Evolutionary conservation across 2,329 filamentous ascomycete genomes (phyloP).

Genomic region (Colletotrichum truncatum): DNA sequence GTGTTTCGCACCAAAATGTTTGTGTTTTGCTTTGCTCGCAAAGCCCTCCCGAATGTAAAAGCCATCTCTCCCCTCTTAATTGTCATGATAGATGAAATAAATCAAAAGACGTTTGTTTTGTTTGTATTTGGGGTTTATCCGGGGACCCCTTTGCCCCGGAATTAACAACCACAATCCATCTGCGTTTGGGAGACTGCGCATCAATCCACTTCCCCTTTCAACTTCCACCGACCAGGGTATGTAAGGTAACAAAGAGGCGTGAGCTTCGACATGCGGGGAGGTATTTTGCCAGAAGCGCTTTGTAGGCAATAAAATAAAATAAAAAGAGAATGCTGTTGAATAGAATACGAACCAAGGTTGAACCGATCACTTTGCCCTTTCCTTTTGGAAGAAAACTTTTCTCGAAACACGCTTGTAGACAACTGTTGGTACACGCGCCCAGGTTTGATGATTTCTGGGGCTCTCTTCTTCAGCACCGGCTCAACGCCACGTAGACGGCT

Average conservation of each 20-base stretch:
- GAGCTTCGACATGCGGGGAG: slow-evolving; percentile 17
- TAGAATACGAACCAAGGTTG: slow-evolving; percentile 27
- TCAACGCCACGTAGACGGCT: slow-evolving; percentile 20
- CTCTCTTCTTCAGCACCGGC: neutral
- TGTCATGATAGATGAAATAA: slow-evolving; percentile 3
- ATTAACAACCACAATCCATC: slow-evolving; percentile 18
- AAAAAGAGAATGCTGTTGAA: slow-evolving; percentile 25
- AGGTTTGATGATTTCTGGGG: neutral
- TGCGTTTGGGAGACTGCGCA: slow-evolving; percentile 25
- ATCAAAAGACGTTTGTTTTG: slow-evolving; percentile 14
- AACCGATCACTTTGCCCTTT: slow-evolving; percentile 25
- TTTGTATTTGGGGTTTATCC: neutral
- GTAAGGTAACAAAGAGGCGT: slow-evolving; percentile 25
- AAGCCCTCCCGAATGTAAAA: slow-evolving; percentile 13
- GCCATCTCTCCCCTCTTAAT: neutral
- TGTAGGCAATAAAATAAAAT: neutral
- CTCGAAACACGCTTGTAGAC: slow-evolving; percentile 25
- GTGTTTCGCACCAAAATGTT: slow-evolving; percentile 12
- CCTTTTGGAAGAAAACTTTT: slow-evolving; percentile 13
- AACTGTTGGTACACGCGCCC: slow-evolving; percentile 26
- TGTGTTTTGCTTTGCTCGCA: slow-evolving; percentile 23
- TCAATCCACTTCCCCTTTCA: slow-evolving; percentile 24
- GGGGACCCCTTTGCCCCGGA: neutral
- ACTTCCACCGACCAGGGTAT: slow-evolving; percentile 30
- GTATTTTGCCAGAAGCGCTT: slow-evolving; percentile 20